Conservation (phyloP, 2,329 filamentous ascomycete species). For the Fusarium sp. region DNA sequence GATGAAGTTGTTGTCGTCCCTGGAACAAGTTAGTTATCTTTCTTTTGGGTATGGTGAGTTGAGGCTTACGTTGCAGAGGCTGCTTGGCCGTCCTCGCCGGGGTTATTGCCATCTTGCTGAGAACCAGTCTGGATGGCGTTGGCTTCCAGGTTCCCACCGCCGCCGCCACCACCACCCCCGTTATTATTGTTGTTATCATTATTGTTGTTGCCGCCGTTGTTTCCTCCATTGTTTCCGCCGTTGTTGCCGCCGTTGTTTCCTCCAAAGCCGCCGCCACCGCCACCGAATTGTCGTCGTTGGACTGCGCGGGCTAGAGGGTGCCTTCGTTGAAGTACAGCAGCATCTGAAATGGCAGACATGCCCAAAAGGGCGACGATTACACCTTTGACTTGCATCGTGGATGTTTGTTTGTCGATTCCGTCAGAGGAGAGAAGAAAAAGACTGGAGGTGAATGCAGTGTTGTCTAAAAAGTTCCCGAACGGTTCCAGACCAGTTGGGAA, state of each 20-base stretch:
- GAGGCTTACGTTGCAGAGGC: slow-evolving; percentile 67
- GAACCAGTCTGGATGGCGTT: slow-evolving; percentile 67
- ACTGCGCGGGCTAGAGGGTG: slow-evolving; percentile 57
- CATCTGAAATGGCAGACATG: slow-evolving; percentile 62
- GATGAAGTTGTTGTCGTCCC: slow-evolving; percentile 73
- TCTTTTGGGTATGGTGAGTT: neutral
- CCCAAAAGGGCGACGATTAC: slow-evolving; percentile 65
- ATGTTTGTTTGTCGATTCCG: slow-evolving; percentile 38
- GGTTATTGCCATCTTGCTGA: slow-evolving; percentile 62
- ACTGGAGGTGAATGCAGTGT: slow-evolving; percentile 25
- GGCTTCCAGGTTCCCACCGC: slow-evolving; percentile 55
- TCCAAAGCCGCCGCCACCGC: slow-evolving; percentile 43
- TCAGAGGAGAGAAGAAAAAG: slow-evolving; percentile 41
- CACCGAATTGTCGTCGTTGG: slow-evolving; percentile 59
- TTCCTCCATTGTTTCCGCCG: slow-evolving; percentile 41
- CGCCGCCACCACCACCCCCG: slow-evolving; percentile 43
- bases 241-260: slow-evolving; percentile 48
- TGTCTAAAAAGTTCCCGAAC: slow-evolving; percentile 42
- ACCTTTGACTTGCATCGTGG: slow-evolving; percentile 68
- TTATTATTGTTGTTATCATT: slow-evolving; percentile 46
- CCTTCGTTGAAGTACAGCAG: slow-evolving; percentile 58
- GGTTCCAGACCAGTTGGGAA: slow-evolving; percentile 66
- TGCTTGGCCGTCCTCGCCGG: slow-evolving; percentile 63
- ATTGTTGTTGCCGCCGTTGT: slow-evolving; percentile 47
- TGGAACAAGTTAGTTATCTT: slow-evolving; percentile 51